phyloP scores from a whole-genome alignment of 345 rosid genomes.

The Noccaea caerulescens region DNA sequence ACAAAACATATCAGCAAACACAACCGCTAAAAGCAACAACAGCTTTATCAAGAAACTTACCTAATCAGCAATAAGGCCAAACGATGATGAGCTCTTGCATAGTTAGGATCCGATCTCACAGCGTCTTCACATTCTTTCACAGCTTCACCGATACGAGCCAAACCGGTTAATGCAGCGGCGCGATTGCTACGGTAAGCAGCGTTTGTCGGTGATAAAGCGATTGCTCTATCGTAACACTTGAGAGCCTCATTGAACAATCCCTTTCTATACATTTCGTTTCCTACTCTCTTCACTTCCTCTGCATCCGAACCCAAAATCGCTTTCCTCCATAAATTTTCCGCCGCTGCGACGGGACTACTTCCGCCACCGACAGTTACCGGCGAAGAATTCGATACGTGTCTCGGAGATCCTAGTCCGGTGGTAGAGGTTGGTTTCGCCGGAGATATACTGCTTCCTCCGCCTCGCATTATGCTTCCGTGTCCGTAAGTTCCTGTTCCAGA shows the following conservation, averaged over 20 bases:
- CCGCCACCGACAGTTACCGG: constrained; percentile 37
- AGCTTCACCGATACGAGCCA: constrained; percentile 74
- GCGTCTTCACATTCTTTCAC: constrained; percentile 89
- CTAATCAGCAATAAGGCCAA: constrained; percentile 75
- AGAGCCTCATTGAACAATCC: constrained; percentile 79
- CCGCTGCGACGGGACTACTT: constrained; percentile 20
- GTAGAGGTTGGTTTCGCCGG: constrained; percentile 31
- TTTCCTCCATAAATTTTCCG: constrained; percentile 33
- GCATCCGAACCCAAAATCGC: constrained; percentile 54
- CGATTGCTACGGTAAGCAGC: constrained; percentile 83
- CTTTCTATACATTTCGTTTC: constrained; percentile 81
- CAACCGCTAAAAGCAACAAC: not conserved
- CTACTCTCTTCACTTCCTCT: constrained; percentile 81
- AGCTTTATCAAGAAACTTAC: constrained; percentile 46
- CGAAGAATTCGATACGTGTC: not conserved
- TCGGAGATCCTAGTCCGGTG: constrained; percentile 21
- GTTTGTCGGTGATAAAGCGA: constrained; percentile 68
- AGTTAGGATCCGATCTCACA: constrained; percentile 78
- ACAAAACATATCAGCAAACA: constrained; percentile 1
- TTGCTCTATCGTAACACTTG: constrained; percentile 78
- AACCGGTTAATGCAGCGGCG: constrained; percentile 81
- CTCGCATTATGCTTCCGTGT: constrained; percentile 93
- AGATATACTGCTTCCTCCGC: constrained; percentile 39
- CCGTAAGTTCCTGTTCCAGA: constrained; percentile 90
- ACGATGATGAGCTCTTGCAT: constrained; percentile 88